These are phyloP conservation scores for Nicotiana tomentosiformis DNA, from an alignment of 257 asterid species.

Conservation along the genomic window DNA sequence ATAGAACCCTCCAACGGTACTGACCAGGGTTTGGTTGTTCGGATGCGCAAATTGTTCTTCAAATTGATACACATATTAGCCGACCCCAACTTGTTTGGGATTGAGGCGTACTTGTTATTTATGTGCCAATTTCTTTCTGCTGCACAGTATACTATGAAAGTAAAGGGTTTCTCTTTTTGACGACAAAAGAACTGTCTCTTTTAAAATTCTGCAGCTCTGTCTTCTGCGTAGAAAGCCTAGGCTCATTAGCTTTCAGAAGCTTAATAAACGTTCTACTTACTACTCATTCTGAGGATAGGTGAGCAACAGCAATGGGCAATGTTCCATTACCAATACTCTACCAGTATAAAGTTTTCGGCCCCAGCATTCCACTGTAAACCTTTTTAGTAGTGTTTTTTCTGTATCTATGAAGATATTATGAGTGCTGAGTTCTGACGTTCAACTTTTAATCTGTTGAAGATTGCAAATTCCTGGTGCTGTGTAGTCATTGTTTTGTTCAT, in stretches of 20 bases:
- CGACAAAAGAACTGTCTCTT: not conserved
- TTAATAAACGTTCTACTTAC: not conserved
- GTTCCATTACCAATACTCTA: not conserved
- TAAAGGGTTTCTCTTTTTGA: not conserved
- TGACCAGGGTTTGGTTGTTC: too few relatives aligned
- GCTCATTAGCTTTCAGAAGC: not conserved
- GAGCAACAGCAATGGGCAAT: not conserved
- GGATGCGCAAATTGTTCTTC: too few relatives aligned
- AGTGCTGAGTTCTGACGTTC: not conserved
- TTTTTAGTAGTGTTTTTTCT: not conserved
- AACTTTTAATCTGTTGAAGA: not conserved
- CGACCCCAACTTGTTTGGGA: too few relatives aligned
- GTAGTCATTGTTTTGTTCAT: not conserved
- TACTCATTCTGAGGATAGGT: not conserved
- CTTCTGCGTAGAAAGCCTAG: not conserved
- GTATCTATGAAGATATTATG: not conserved
- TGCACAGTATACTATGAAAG: not conserved
- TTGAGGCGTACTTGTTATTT: too few relatives aligned
- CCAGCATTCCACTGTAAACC: not conserved
- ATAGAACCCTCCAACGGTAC: too few relatives aligned
- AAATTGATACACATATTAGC: too few relatives aligned
- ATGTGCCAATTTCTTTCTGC: not conserved
- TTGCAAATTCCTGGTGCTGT: not conserved
- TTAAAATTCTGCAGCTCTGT: not conserved
- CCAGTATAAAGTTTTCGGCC: not conserved